These are phyloP conservation scores for Elsinoe batatas DNA, from an alignment of 2,329 filamentous ascomycete genomes.

Conservation along the genomic window DNA sequence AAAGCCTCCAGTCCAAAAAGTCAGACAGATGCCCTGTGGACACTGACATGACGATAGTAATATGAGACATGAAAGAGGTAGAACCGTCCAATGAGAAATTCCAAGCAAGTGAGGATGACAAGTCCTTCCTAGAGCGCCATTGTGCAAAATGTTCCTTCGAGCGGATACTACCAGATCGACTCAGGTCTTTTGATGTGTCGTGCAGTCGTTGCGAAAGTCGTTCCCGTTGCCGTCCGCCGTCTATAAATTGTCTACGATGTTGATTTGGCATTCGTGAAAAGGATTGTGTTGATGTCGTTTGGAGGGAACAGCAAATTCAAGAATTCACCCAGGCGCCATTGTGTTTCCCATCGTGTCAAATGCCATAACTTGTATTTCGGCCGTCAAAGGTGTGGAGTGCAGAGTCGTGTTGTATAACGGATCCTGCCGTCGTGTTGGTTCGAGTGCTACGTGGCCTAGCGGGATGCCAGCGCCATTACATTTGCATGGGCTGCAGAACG, in stretches of 20 bases:
- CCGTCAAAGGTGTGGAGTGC: neutral
- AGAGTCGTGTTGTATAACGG: neutral
- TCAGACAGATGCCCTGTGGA: neutral
- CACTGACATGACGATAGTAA: neutral
- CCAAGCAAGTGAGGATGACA: neutral
- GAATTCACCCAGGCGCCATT: neutral
- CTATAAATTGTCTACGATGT: conserved; percentile 12
- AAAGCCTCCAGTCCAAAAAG: neutral
- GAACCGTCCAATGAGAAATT: neutral
- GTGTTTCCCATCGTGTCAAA: neutral
- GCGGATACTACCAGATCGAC: conserved; percentile 11
- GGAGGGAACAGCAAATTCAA: neutral
- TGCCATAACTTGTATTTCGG: neutral
- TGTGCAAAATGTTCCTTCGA: neutral
- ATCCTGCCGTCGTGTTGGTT: neutral
- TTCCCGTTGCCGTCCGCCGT: conserved; percentile 14
- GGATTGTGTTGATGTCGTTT: neutral
- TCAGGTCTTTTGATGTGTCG: conserved; percentile 6
- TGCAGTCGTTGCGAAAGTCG: conserved; percentile 11
- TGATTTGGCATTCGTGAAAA: neutral
- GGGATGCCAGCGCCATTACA: neutral
- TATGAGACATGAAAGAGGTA: conserved; percentile 12
- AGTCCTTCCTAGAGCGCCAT: conserved; percentile 1
- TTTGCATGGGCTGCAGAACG: neutral
- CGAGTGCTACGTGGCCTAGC: neutral